Evolutionary conservation across 352 stramenopile species (phyloP), one percentile per base, ranked within the genome.

Genomic region (Phytophthora pluvialis): DNA sequence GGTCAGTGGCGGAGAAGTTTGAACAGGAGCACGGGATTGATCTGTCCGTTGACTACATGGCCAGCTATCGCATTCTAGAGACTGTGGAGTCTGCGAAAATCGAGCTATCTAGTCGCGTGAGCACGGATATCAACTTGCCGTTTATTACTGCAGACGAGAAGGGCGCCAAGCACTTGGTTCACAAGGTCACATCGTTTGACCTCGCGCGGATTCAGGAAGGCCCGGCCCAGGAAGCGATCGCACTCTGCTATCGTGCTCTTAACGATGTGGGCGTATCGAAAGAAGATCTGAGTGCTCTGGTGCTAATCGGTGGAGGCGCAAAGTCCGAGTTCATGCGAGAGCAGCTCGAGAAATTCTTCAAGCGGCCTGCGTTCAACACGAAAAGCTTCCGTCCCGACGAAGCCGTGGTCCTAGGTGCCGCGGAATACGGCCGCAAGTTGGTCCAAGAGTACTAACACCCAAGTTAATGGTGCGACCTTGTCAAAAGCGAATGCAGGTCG

Each of bases 71-170:
- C 21, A 83, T 93, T 32, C 45, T 87, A 11, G 80, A 93, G 28
- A 80, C 84, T 5, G 80, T 89, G 0, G 80, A 93, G 43, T 53
- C 73, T n/a, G 84, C 84, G 9, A 93, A 93, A 66, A 78, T 81
- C 21, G 84, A 93, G 59, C 67, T 93, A 11, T 90, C 80, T 15
- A 81, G 65, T 38, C 73, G 75, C 1, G 52, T 52, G 18, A 83
- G 62, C 54, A 90, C 78, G 2, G 82, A 90, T 28, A 75, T 91
- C 38, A 90, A 93, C 57, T 69, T 93, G 0, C 84, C 84, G 40
- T 93, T 93, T 60, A 90, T 93, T 63, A 93, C 84, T 0, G 84
- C 84, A 2, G 77, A 93, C 54, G 65, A 67, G 18, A 88, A 73
- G 1, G 84, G 84, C 3, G 84, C 80, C 38, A 91, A 90, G 52